Evolutionary conservation across 192 early-diverging fungal genomes (phyloP).

Genomic region (Funneliformis geosporum): DNA sequence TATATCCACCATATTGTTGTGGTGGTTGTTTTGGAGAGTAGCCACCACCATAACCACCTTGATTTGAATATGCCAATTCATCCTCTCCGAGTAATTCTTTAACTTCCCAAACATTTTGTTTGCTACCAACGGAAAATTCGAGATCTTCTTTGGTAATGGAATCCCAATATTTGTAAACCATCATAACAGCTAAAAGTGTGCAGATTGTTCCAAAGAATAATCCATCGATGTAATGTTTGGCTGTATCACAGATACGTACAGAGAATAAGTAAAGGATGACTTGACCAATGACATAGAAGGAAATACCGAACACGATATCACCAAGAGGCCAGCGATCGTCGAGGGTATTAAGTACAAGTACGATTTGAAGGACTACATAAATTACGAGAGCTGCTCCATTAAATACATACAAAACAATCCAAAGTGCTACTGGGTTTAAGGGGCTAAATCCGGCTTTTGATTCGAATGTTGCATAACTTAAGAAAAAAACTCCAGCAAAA

Average conservation of each 20-base stretch:
- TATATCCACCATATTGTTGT: not conserved
- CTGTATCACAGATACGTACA: slow-evolving; percentile 67
- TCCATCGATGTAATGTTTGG: slow-evolving; percentile 89
- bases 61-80: slow-evolving; percentile 40
- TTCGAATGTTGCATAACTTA: slow-evolving; percentile 70
- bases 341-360: slow-evolving; percentile 80
- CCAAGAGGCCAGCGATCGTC: slow-evolving; percentile 88
- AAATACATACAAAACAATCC: slow-evolving; percentile 75
- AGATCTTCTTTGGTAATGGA: slow-evolving; percentile 90
- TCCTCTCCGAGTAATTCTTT: slow-evolving; percentile 65
- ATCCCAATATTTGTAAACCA: slow-evolving; percentile 97
- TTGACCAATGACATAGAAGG: slow-evolving; percentile 76
- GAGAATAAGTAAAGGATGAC: slow-evolving; percentile 74
- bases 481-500: slow-evolving; percentile 63
- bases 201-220: slow-evolving; percentile 84
- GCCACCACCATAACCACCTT: slow-evolving; percentile 11
- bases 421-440: slow-evolving; percentile 61
- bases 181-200: slow-evolving; percentile 84
- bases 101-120: slow-evolving; percentile 83
- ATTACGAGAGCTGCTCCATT: slow-evolving; percentile 69
- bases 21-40: not conserved
- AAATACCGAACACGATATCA: slow-evolving; percentile 76
- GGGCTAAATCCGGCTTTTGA: slow-evolving; percentile 55
- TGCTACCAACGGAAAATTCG: slow-evolving; percentile 83
- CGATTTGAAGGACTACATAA: slow-evolving; percentile 79